These are phyloP conservation scores for Casaregolazyma lundiana DNA, from an alignment of 1,139 yeast species.

Conservation along the genomic window DNA sequence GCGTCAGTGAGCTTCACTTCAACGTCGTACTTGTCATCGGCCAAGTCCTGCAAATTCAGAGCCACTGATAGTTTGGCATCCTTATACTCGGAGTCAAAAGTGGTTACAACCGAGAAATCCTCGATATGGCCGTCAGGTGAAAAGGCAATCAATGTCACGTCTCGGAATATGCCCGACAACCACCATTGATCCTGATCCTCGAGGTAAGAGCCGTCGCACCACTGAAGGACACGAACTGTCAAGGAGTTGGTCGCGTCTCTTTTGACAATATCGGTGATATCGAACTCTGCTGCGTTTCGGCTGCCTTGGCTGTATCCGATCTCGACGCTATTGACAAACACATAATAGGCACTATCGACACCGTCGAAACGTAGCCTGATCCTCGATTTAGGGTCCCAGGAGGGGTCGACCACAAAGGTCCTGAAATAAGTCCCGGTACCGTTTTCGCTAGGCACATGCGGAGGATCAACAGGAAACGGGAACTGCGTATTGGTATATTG, in stretches of 20 bases:
- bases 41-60: background rate
- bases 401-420: background rate
- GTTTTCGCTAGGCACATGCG: slow-evolving; percentile 32
- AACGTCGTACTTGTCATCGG: too few species aligned
- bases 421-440: slow-evolving; percentile 33
- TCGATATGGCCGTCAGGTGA: slow-evolving; percentile 22
- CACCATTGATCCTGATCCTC: slow-evolving; percentile 40
- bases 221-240: slow-evolving; percentile 33
- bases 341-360: slow-evolving; percentile 34
- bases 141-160: slow-evolving; percentile 23
- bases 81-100: slow-evolving; percentile 4
- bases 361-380: slow-evolving; percentile 32
- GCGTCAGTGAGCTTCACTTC: slow-evolving; percentile 2
- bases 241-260: slow-evolving; percentile 13
- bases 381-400: background rate
- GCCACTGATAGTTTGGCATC: slow-evolving; percentile 8
- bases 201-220: slow-evolving; percentile 34
- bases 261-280: slow-evolving; percentile 21
- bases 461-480: slow-evolving; percentile 35
- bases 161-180: slow-evolving; percentile 33
- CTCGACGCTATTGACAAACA: slow-evolving; percentile 30
- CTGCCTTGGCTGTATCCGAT: slow-evolving; percentile 36
- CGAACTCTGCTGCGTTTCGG: slow-evolving; percentile 35
- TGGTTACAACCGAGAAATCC: slow-evolving; percentile 20
- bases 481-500: slow-evolving; percentile 33